A percentile compares a stretch with the other conserved stretches of the same genome.
phyloP scores from a whole-genome alignment of 371 early-diverging fungal species.

The Sporodiniella umbellata region DNA sequence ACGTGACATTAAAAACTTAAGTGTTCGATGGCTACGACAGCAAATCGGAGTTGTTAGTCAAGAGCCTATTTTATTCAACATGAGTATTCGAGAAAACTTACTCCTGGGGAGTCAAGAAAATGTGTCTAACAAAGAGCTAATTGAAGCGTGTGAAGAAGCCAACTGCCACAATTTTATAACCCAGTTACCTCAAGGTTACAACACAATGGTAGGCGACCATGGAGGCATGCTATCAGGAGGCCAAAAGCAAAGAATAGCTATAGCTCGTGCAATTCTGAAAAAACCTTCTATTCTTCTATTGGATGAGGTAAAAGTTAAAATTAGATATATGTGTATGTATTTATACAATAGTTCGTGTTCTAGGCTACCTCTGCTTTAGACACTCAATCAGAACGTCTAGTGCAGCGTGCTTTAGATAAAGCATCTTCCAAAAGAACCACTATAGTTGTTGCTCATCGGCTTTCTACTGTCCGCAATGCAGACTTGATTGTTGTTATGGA shows the following conservation, averaged over 20 bases:
- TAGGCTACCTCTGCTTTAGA: constrained; percentile 79
- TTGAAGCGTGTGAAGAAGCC: constrained; percentile 62
- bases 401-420: constrained; percentile 71
- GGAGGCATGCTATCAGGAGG: constrained; percentile 77
- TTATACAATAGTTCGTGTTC: background rate
- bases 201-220: constrained; percentile 58
- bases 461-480: constrained; percentile 71
- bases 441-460: constrained; percentile 85
- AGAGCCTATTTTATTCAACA: constrained; percentile 70
- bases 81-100: constrained; percentile 72
- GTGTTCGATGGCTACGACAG: constrained; percentile 53
- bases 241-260: constrained; percentile 80
- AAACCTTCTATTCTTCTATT: constrained; percentile 64
- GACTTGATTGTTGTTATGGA: constrained; percentile 76
- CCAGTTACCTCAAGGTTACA: constrained; percentile 66
- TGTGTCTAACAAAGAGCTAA: constrained; percentile 52
- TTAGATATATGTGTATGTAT: no score
- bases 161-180: constrained; percentile 69
- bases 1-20: constrained; percentile 41
- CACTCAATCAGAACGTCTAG: constrained; percentile 77
- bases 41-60: constrained; percentile 72
- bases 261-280: constrained; percentile 71
- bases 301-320: constrained; percentile 62
- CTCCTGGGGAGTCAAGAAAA: constrained; percentile 46
- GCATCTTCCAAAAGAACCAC: constrained; percentile 75